These are phyloP conservation scores for Lolium multiflorum DNA, from an alignment of 176 grass and related monocot species.

Conservation along the genomic window DNA sequence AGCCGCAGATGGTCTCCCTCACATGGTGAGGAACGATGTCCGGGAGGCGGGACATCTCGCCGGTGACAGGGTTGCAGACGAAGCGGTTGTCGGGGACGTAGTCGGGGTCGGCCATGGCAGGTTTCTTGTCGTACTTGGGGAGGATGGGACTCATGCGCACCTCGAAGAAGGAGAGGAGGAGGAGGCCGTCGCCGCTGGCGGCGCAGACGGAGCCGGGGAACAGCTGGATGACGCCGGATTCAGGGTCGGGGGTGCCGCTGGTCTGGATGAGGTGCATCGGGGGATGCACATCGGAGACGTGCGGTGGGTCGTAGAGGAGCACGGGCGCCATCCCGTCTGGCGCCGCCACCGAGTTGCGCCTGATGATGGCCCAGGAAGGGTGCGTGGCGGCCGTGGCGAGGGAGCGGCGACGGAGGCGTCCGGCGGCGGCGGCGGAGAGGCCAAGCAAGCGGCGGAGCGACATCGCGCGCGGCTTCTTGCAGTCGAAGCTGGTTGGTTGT, in stretches of 20 bases:
- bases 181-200: conserved; percentile 1
- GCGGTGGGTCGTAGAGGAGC: background rate
- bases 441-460: background rate
- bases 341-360: background rate
- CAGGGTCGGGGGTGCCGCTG: background rate
- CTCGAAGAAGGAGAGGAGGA: background rate
- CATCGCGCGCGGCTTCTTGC: background rate
- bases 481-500: background rate
- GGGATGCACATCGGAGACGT: background rate
- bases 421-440: background rate
- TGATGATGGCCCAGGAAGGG: conserved; percentile 16
- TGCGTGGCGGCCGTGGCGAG: background rate
- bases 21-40: background rate
- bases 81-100: background rate
- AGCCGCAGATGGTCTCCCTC: background rate
- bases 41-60: conserved; percentile 1
- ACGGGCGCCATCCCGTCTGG: background rate
- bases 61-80: conserved; percentile 21
- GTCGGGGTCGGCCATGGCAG: background rate
- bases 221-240: background rate
- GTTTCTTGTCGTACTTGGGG: background rate
- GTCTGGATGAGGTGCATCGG: background rate
- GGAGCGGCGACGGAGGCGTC: conserved; percentile 6
- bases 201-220: background rate
- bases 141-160: background rate